A percentile compares a stretch with the other conserved stretches of the same genome.
phyloP scores from a whole-genome alignment of 257 asterid species.

The Scutellaria galericulata region DNA sequence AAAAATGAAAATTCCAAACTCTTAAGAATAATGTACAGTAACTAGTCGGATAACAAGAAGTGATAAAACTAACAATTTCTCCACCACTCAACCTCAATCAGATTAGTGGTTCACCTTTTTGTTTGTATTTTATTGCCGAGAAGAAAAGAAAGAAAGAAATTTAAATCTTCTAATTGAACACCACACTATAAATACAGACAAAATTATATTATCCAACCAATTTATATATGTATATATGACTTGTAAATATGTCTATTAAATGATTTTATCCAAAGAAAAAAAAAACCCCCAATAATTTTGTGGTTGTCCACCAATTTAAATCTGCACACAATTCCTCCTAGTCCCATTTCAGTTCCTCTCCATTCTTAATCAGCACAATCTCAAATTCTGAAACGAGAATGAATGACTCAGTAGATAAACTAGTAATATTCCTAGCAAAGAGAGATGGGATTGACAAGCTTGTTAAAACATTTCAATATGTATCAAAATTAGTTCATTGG shows the following conservation, averaged over 20 bases:
- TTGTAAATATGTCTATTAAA: too few relatives aligned
- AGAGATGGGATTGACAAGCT: conserved; percentile 96
- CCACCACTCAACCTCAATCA: background rate
- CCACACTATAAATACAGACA: conserved; percentile 28
- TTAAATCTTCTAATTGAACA: background rate
- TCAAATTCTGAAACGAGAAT: conserved; percentile 32
- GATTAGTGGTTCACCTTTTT: background rate
- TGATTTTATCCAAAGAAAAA: conserved; percentile 43
- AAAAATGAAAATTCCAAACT: background rate
- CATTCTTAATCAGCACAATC: background rate
- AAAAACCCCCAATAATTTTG: conserved; percentile 34
- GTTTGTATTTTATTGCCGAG: background rate
- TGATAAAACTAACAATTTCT: background rate
- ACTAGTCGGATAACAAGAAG: background rate
- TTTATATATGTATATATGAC: background rate
- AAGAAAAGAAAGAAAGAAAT: conserved; percentile 13
- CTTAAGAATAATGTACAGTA: background rate
- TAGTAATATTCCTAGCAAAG: conserved; percentile 82
- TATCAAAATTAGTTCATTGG: conserved; percentile 81
- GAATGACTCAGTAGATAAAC: conserved; percentile 83
- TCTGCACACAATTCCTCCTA: conserved; percentile 18
- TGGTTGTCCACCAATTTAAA: conserved; percentile 41
- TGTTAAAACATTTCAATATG: conserved; percentile 89
- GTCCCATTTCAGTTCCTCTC: background rate
- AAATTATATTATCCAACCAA: conserved; percentile 54